phyloP scores from a whole-genome alignment of 2,329 filamentous ascomycete species.

The Ambrosiella beaveri region DNA sequence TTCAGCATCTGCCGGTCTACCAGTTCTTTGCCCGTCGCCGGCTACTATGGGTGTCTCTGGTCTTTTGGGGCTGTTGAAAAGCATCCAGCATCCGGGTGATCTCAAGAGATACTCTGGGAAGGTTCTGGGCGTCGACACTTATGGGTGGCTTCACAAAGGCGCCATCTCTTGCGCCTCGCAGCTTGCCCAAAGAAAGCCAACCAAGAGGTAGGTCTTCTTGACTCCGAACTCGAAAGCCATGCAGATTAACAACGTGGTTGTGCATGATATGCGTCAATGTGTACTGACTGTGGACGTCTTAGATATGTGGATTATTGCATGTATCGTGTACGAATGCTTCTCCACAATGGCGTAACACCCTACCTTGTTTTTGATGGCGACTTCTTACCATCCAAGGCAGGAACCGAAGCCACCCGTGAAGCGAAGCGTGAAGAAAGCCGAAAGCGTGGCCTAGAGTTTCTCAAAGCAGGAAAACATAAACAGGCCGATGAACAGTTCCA shows the following conservation, averaged over 20 bases:
- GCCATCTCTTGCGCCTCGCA: slow-evolving; percentile 82
- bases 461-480: slow-evolving; percentile 62
- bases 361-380: slow-evolving; percentile 96
- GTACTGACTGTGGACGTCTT: slow-evolving; percentile 3
- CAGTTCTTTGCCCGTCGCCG: neutral
- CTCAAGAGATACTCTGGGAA: slow-evolving; percentile 77
- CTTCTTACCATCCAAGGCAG: slow-evolving; percentile 80
- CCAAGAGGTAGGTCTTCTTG: slow-evolving; percentile 48
- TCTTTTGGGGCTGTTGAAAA: slow-evolving; percentile 80
- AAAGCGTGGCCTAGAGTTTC: slow-evolving; percentile 56
- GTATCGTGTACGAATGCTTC: slow-evolving; percentile 80
- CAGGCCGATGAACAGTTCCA: slow-evolving; percentile 78
- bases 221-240: neutral
- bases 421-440: slow-evolving; percentile 61
- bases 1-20: neutral
- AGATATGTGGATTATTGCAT: slow-evolving; percentile 85
- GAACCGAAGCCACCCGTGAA: slow-evolving; percentile 64
- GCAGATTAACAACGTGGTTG: neutral
- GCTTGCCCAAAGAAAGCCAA: slow-evolving; percentile 73
- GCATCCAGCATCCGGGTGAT: slow-evolving; percentile 77
- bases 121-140: slow-evolving; percentile 86
- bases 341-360: slow-evolving; percentile 83
- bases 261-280: neutral
- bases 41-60: slow-evolving; percentile 14
- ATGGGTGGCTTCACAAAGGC: slow-evolving; percentile 94